Base-by-base conservation (phyloP, 371 early-diverging fungal species). In the Mortierella sp. region DNA sequence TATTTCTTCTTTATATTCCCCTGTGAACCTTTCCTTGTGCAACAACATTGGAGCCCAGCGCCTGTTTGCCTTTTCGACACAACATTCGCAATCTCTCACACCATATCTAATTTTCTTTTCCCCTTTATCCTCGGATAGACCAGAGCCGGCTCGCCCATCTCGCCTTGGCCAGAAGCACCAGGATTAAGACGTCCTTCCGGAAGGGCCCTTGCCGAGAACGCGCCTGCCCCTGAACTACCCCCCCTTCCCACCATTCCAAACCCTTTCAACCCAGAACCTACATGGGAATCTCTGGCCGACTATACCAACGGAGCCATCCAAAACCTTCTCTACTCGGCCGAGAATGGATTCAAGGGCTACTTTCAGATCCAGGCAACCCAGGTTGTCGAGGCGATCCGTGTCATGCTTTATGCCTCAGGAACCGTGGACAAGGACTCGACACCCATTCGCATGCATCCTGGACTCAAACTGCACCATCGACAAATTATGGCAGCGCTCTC, bases 321-420 rank as follows among this genome's bases (percentile, higher is more conserved):
- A 51, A 84, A 84, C 54, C 74, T 84, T 28, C 72, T 84, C 6
- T 76, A 84, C 57, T 84, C 84, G 1, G 80, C 84, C 9, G 84
- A 84, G 64, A 80, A 84, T 6, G 84, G 81, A 34, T 84, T 75
- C 71, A 84, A 77, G 43, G 71, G 78, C 0, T 84, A 92, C 51
- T 96, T 92, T 76, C 77, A 93, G 46, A 80, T 82, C 9, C 89
- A 90, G 72, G 82, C 93, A 37, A 82, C 90, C 0, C 82, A 82
- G 44, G 89, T 97, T 16, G 95, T 97, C 2, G 91, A 95, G 46
- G 92, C 96, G 26, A 93, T 97, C 57, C 93, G 96, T 21, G 90
- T 92, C 59, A 95, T 98, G 95, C 90, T 98, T 46, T 90, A 93
- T 34, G 91, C 97, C n/a, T 94, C 96, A 24, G 95, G 95, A 26